phyloP scores from a whole-genome alignment of 2,329 filamentous ascomycete genomes.

The Dactylellina leptospora region DNA sequence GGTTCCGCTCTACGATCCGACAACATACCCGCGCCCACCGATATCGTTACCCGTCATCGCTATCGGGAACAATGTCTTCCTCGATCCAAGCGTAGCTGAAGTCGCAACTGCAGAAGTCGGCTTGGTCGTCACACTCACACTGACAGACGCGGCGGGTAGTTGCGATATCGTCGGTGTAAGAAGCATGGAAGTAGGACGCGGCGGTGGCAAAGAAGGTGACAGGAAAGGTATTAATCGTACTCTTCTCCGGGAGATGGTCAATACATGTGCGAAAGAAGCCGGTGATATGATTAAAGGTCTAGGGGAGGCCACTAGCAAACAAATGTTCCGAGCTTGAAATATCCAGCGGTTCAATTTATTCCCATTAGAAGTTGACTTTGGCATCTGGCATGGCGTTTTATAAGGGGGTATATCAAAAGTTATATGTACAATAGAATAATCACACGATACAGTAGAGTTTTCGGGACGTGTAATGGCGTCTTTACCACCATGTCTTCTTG shows the following conservation, averaged over 20 bases:
- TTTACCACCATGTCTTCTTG: conserved; percentile 52
- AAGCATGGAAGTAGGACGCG: conserved; percentile 50
- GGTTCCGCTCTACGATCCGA: conserved; percentile 72
- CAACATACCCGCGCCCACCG: conserved; percentile 70
- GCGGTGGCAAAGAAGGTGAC: conserved; percentile 44
- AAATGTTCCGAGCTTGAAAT: conserved; percentile 48
- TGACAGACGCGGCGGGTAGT: conserved; percentile 28
- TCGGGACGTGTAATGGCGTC: not conserved
- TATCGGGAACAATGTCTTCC: conserved; percentile 86
- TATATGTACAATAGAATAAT: conserved; percentile 53
- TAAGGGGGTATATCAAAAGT: conserved; percentile 43
- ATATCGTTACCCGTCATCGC: conserved; percentile 90
- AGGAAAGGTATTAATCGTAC: conserved; percentile 41
- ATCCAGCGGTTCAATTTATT: not conserved
- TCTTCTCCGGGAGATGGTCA: conserved; percentile 41
- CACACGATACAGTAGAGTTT: conserved; percentile 39
- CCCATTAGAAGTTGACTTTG: not conserved
- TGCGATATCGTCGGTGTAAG: conserved; percentile 48
- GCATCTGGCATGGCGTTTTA: conserved; percentile 46
- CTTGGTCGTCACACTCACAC: conserved; percentile 80
- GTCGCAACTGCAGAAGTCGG: conserved; percentile 90
- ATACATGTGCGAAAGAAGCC: conserved; percentile 29
- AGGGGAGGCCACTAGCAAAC: conserved; percentile 26
- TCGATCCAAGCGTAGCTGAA: conserved; percentile 90
- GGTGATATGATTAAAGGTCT: conserved; percentile 39